Evolutionary conservation across 805 yeast genomes (phyloP).

Genomic region (Monosporozyma yasuniensis): DNA sequence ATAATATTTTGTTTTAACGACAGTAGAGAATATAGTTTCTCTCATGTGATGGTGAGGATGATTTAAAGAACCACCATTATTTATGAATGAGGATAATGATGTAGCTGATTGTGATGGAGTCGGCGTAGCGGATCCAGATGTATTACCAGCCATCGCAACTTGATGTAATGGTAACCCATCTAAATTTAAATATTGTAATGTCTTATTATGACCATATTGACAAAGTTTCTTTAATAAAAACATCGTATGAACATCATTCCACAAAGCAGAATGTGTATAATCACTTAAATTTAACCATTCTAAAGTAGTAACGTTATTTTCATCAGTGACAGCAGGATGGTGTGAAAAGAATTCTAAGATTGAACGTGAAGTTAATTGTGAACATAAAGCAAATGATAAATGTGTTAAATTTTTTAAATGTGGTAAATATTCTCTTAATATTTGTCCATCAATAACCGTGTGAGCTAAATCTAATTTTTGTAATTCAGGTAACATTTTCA

Average conservation of each 20-base stretch:
- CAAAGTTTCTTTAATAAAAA: constrained; percentile 36
- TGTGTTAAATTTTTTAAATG: constrained; percentile 57
- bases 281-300: constrained; percentile 62
- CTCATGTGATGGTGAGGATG: too few relatives aligned
- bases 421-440: constrained; percentile 45
- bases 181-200: constrained; percentile 42
- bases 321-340: constrained; percentile 52
- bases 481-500: constrained; percentile 49
- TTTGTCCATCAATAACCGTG: constrained; percentile 63
- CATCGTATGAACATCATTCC: constrained; percentile 44
- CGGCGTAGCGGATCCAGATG: constrained; percentile 10
- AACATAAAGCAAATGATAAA: constrained; percentile 56
- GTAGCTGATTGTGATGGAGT: not conserved
- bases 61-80: not conserved
- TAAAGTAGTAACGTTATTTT: constrained; percentile 35
- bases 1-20: constrained; percentile 18
- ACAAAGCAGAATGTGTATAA: constrained; percentile 52
- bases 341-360: constrained; percentile 57
- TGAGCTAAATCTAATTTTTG: constrained; percentile 72
- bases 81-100: not conserved
- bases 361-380: constrained; percentile 63
- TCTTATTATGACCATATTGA: constrained; percentile 29
- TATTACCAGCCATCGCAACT: constrained; percentile 7
- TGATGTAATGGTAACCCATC: constrained; percentile 55
- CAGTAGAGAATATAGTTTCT: constrained; percentile 5